phyloP scores from a whole-genome alignment of 345 rosid species.

The Theobroma cacao region DNA sequence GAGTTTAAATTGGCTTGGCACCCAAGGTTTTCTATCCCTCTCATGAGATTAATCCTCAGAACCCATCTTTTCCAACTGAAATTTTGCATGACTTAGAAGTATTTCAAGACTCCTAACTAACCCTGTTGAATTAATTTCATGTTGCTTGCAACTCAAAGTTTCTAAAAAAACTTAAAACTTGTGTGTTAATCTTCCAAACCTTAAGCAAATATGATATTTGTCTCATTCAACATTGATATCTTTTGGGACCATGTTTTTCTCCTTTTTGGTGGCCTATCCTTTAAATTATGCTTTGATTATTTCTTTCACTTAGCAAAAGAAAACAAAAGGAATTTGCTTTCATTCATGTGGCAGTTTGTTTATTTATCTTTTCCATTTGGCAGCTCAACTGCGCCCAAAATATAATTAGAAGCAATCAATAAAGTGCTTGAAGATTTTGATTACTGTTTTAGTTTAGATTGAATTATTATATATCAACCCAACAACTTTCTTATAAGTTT shows the following conservation, averaged over 20 bases:
- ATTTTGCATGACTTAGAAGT: neutral
- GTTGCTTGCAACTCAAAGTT: neutral
- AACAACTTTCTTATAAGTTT: neutral
- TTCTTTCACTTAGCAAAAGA: too few relatives aligned
- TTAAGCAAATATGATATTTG: neutral
- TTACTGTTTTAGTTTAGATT: neutral
- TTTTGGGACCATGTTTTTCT: neutral
- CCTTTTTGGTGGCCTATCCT: neutral
- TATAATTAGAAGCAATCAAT: too few relatives aligned
- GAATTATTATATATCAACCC: neutral
- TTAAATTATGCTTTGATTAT: neutral
- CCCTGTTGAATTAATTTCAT: neutral
- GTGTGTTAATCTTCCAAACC: neutral
- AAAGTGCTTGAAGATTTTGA: neutral
- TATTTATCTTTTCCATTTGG: too few relatives aligned
- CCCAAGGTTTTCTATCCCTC: neutral
- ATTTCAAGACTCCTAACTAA: neutral
- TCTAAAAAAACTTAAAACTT: neutral
- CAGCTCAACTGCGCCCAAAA: too few relatives aligned
- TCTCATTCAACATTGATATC: neutral
- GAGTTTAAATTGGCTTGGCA: neutral
- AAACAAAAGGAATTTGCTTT: too few relatives aligned
- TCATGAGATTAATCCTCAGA: neutral
- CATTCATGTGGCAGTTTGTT: too few relatives aligned
- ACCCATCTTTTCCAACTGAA: neutral